These are phyloP conservation scores for Volvox africanus DNA, from an alignment of 139 green algal species.

Conservation along the genomic window DNA sequence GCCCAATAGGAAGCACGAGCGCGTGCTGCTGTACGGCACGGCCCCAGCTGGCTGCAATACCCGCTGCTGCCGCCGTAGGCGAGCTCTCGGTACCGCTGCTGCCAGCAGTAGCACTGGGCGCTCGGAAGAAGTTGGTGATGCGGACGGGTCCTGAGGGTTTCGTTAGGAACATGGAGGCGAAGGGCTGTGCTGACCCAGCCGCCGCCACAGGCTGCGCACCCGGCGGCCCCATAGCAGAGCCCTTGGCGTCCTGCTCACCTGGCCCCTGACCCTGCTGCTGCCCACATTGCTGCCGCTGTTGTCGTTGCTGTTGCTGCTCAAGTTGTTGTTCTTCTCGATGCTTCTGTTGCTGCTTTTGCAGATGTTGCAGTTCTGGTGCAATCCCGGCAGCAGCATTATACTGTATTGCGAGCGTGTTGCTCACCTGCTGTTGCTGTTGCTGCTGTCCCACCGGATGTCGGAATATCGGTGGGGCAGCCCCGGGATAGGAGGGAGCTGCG, in stretches of 20 bases:
- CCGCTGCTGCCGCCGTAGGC: background rate
- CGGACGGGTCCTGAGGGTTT: background rate
- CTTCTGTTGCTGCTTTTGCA: background rate
- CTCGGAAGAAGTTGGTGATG: conserved; percentile 28
- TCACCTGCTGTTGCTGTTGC: conserved; percentile 31
- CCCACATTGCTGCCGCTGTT: background rate
- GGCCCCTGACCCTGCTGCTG: background rate
- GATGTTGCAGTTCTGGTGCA: too few species aligned
- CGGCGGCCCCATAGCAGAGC: background rate
- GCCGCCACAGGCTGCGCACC: background rate
- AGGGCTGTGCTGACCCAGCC: background rate
- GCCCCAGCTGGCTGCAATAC: background rate
- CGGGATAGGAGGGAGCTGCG: too few species aligned
- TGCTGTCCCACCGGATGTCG: background rate
- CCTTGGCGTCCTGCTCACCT: too few species aligned
- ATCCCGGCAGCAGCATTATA: too few species aligned
- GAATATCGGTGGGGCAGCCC: background rate
- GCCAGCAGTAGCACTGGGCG: background rate
- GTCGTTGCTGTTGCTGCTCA: background rate
- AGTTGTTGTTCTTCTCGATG: background rate
- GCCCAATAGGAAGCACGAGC: background rate
- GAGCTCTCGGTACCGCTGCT: background rate
- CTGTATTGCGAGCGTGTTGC: too few species aligned
- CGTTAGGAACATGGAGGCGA: conserved; percentile 3
- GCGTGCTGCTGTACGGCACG: conserved; percentile 2